Evolutionary conservation across 768 basidiomycete species (phyloP).

Genomic region (Trametes gibbosa): DNA sequence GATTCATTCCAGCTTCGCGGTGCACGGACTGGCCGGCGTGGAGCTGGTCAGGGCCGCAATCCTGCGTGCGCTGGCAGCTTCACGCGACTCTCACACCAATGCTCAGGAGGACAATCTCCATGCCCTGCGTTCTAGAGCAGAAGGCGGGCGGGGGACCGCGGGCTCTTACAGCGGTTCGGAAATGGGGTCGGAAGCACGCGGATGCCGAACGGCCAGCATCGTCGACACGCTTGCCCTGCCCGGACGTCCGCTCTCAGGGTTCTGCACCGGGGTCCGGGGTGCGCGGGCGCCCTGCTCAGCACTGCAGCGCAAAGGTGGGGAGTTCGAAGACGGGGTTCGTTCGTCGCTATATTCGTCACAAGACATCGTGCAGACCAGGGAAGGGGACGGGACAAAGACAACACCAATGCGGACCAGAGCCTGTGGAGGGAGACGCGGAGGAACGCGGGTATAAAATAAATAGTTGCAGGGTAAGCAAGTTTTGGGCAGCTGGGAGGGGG

Average conservation of each 20-base stretch:
- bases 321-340: background rate
- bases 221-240: background rate
- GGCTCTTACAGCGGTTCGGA: background rate
- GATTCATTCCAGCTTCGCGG: too few relatives aligned
- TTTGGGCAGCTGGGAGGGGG: slow-evolving; percentile 6
- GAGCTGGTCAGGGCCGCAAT: too few relatives aligned
- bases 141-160: background rate
- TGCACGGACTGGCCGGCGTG: too few relatives aligned
- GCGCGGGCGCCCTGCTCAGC: background rate
- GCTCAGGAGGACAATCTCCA: background rate
- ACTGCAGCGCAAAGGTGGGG: background rate
- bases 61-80: too few relatives aligned
- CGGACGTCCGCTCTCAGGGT: background rate
- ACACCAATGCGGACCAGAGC: slow-evolving; percentile 3
- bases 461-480: slow-evolving; percentile 16
- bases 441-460: slow-evolving; percentile 17
- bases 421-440: background rate
- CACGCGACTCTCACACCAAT: too few relatives aligned
- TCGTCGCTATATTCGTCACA: slow-evolving; percentile 8
- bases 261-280: background rate
- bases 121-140: background rate
- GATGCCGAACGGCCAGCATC: background rate
- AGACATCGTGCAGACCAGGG: slow-evolving; percentile 7
- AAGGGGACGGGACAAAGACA: background rate
- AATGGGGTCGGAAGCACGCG: background rate